Conservation (phyloP, 148 eudicot species). For the Vaccinium vitisidaea region DNA sequence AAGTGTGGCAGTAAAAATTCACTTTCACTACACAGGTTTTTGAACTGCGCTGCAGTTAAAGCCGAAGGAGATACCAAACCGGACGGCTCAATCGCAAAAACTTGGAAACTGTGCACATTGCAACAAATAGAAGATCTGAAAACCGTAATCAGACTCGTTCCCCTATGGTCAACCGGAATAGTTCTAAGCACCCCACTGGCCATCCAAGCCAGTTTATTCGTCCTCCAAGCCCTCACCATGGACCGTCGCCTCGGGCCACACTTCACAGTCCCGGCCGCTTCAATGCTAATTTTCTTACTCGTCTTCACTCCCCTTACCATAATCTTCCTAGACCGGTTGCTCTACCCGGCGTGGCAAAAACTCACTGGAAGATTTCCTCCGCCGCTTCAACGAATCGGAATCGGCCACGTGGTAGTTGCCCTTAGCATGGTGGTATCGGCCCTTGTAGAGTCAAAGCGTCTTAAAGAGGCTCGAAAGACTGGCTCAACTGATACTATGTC, state of each 20-base stretch:
- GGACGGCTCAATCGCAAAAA: conserved; percentile 28
- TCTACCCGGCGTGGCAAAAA: conserved; percentile 31
- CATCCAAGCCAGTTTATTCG: conserved; percentile 41
- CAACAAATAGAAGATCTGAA: conserved; percentile 43
- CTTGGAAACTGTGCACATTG: conserved; percentile 37
- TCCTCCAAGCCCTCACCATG: conserved; percentile 54
- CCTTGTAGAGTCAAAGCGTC: conserved; percentile 28
- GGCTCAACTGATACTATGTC: conserved; percentile 20
- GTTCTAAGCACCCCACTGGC: conserved; percentile 45
- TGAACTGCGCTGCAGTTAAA: conserved; percentile 46
- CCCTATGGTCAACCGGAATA: conserved; percentile 68
- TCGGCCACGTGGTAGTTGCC: conserved; percentile 30
- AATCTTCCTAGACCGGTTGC: conserved; percentile 26
- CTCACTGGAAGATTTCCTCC: conserved; percentile 17
- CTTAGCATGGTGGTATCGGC: conserved; percentile 40
- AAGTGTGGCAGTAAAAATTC: not conserved
- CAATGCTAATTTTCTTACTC: conserved; percentile 29
- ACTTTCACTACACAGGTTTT: conserved; percentile 25
- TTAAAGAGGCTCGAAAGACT: not conserved
- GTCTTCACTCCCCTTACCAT: conserved; percentile 22
- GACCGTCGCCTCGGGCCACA: conserved; percentile 39
- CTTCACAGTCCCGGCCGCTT: conserved; percentile 36
- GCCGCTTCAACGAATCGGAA: conserved; percentile 35
- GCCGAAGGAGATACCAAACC: conserved; percentile 24
- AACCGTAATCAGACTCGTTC: conserved; percentile 46